Evolutionary conservation across 176 grass and related monocot genomes (phyloP), one percentile per base, ranked within the genome.

Genomic region (Oryza punctata): DNA sequence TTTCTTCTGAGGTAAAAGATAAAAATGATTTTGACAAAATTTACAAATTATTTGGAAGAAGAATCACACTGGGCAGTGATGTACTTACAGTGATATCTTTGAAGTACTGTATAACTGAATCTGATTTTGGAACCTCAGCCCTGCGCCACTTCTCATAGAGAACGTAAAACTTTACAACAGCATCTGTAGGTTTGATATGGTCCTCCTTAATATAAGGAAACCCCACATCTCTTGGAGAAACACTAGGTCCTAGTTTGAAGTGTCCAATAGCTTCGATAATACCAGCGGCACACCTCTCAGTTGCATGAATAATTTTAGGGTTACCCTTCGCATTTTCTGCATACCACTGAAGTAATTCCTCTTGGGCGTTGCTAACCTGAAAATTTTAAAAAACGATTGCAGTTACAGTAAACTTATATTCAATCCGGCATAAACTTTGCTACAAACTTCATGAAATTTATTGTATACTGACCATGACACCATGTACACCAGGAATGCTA

Each of bases 191-290:
- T 24, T 75, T 94, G 69, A 33, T 54, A 49, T 71, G 68, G 19
- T 85, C 79, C 70, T 91, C 69, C 76, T 88, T 91, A 1, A 37
- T 77, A 91, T 81, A 89, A 23, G 84, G 92, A 26, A 85, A 80
- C 28, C 91, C 83, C 80, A 80, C 13, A 61, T 94, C 91, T 94
- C 94, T 97, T 27, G 87, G 87, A 75, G 94, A 97, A 69, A 68
- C 59, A 78, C 87, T 91, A 81, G 89, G 87, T 65, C 91, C 94
- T 49, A 97, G 75, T 19, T 86, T 86, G 86, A 97, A 97, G 52
- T 92, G 79, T 2, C 89, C 87, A 81, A 97, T 88, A 70, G 94
- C 91, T 94, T 97, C 78, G 46, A 97, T 91, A 80, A 97, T 97
- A 84, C 94, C 94, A 86, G 81, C 84, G 16, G 91, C 91, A 38